Percentiles rank a stretch among this genome's conserved stretches.
Evolutionary conservation across 2,329 filamentous ascomycete genomes (phyloP).

Genomic region (Lachnellula suecica): DNA sequence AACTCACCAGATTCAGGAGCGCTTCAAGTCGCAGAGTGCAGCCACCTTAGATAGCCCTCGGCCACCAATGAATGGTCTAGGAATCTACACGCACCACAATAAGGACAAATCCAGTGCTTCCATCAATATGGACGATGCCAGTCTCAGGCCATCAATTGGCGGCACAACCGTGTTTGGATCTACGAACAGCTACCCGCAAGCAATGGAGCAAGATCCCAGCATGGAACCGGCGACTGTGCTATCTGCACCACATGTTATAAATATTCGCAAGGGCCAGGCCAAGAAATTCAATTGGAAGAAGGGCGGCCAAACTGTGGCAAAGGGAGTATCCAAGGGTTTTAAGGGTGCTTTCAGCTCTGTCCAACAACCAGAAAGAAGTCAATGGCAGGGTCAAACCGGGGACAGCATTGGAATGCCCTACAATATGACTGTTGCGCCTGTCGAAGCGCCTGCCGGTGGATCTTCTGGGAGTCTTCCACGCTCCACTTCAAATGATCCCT

Average conservation of each 20-base stretch:
- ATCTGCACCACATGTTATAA: constrained; percentile 80
- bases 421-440: constrained; percentile 61
- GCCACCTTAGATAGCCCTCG: constrained; percentile 42
- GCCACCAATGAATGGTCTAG: constrained; percentile 54
- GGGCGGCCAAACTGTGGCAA: constrained; percentile 88
- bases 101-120: constrained; percentile 46
- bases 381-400: constrained; percentile 52
- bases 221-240: constrained; percentile 33
- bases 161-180: constrained; percentile 35
- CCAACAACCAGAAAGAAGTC: constrained; percentile 51
- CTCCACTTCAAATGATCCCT: constrained; percentile 27
- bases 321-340: constrained; percentile 90
- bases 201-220: constrained; percentile 33
- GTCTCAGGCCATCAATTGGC: constrained; percentile 41
- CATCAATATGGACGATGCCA: constrained; percentile 31
- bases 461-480: constrained; percentile 23
- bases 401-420: constrained; percentile 71
- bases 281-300: constrained; percentile 99
- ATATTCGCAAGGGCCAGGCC: constrained; percentile 84
- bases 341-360: constrained; percentile 73
- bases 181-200: constrained; percentile 29
- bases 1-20: constrained; percentile 88
- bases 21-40: constrained; percentile 78
- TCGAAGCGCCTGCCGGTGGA: constrained; percentile 42
- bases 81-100: constrained; percentile 56